These are phyloP conservation scores for Colletotrichum ledebouriae DNA, from an alignment of 2,329 filamentous ascomycete genomes.

Conservation along the genomic window DNA sequence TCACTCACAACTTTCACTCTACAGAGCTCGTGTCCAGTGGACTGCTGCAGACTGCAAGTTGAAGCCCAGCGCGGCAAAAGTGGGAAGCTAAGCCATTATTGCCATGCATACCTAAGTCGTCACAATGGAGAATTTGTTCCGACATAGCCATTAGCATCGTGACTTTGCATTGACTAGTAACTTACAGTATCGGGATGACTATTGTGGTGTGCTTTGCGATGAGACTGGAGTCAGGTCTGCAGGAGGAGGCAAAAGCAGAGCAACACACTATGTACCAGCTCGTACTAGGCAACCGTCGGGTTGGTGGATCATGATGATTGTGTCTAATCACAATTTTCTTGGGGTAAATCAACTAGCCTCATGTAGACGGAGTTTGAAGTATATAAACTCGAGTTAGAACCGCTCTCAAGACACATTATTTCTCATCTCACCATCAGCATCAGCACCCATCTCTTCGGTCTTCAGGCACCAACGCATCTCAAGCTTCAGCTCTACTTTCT, in stretches of 20 bases:
- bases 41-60: not conserved
- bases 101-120: not conserved
- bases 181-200: not conserved
- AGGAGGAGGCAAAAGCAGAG: not conserved
- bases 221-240: not conserved
- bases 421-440: slow-evolving; percentile 10
- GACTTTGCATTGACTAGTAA: not conserved
- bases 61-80: not conserved
- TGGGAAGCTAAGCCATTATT: slow-evolving; percentile 30
- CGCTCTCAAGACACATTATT: not conserved
- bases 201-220: not conserved
- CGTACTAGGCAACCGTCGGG: too few species aligned
- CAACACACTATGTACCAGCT: too few species aligned
- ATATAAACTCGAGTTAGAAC: not conserved
- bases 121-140: not conserved
- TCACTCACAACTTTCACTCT: not conserved
- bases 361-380: not conserved
- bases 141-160: not conserved
- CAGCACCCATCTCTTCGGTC: slow-evolving; percentile 4
- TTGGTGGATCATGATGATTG: too few species aligned
- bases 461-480: not conserved
- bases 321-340: too few species aligned
- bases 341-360: too few species aligned
- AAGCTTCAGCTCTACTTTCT: not conserved
- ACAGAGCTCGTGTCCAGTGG: not conserved